Base-by-base conservation (phyloP, 768 basidiomycete species). In the Erythrobasidium yunnanense region DNA sequence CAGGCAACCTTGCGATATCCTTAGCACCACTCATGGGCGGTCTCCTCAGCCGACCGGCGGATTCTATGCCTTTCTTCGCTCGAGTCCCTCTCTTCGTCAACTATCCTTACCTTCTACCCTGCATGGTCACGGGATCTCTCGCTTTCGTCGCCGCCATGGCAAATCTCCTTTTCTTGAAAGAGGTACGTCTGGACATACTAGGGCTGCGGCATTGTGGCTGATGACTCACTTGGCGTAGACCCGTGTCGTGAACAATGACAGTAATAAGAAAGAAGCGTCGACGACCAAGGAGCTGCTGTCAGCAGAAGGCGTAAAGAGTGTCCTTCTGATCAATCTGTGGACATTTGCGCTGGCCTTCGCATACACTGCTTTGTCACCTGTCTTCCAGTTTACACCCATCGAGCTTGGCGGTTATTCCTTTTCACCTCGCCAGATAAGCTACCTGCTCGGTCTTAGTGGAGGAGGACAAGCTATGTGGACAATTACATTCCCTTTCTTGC, bases 31-130 rank as follows among this genome's bases (percentile, higher is more conserved):
- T 66, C 7, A 62, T 66, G 30, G 65, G 65, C 35, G 69, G 69
- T 30, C 34, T 55, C 18, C 57, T 70, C 17, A 52, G 67, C 1
- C 54, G 66, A 22, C 66, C 69, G 2, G 60, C 67, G 29, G 27
- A 47, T 15, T 32, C 65, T 22, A 68, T 52, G 33, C n/a, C n/a
- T 23, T 13, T 68, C 1, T 70, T 70, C 46, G 34, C 27, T 13
- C 20, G 49, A 6, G n/a, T 70, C 20, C 23, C 29, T 29, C 46
- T 68, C 18, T 65, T 70, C 54, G 46, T 50, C 29, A 35, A 67
- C 13, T 70, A 49, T 55, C 69, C 69, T 17, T 70, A 70, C 35
- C 50, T 68, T 5, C 67, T 70, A 6, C 69, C 69, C 1, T 63
- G 69, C 17, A 35, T 70, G 42, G 35, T 68, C n/a, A 47, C 60